phyloP scores from a whole-genome alignment of 768 basidiomycete species.

The Tricholoma sp. region DNA sequence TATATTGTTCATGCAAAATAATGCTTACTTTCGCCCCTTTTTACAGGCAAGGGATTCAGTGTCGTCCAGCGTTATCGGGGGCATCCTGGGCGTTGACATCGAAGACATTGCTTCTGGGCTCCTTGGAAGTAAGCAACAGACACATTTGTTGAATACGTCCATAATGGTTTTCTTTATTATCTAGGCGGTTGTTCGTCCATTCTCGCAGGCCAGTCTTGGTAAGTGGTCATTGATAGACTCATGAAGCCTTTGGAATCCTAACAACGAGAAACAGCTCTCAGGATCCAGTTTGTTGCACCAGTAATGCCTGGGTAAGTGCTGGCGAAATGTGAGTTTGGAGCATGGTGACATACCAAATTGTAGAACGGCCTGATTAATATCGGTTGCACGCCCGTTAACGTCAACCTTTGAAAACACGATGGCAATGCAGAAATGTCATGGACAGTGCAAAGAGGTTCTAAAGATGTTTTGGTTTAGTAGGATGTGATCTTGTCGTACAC shows the following conservation, averaged over 20 bases:
- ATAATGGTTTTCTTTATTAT: neutral
- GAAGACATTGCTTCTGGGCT: slow-evolving; percentile 1
- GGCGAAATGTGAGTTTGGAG: neutral
- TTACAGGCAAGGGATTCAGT: neutral
- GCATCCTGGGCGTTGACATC: slow-evolving; percentile 5
- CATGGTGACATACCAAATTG: neutral
- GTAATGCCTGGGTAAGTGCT: slow-evolving; percentile 13
- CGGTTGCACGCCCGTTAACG: slow-evolving; percentile 6
- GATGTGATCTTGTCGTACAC: too few species aligned
- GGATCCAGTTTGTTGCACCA: slow-evolving; percentile 16
- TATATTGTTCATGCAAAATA: neutral
- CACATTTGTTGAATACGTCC: neutral
- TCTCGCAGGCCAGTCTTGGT: slow-evolving; percentile 10
- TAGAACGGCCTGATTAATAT: slow-evolving; percentile 6
- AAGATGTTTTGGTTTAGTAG: too few species aligned
- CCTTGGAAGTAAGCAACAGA: slow-evolving; percentile 10
- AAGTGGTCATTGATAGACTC: neutral
- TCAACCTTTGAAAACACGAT: neutral
- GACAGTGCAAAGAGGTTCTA: too few species aligned
- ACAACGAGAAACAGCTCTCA: neutral
- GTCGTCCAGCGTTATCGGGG: neutral
- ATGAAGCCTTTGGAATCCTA: neutral
- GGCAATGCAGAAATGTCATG: neutral
- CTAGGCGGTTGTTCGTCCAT: slow-evolving; percentile 10
- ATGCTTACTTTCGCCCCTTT: neutral